These are phyloP conservation scores for Coemansia reversa DNA, from an alignment of 192 early-diverging fungal genomes.

Conservation along the genomic window DNA sequence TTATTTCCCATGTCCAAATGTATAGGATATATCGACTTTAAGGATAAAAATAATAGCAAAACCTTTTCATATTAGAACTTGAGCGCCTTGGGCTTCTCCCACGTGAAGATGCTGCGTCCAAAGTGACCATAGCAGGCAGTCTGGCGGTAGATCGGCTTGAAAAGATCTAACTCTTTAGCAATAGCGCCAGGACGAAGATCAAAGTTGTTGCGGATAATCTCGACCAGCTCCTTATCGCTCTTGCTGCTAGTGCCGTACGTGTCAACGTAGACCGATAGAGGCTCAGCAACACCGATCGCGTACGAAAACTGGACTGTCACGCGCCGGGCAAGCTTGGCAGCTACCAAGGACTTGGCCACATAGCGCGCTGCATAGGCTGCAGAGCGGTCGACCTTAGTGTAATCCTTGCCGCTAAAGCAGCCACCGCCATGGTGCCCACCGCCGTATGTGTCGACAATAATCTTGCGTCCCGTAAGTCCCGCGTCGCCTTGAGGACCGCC, in stretches of 20 bases:
- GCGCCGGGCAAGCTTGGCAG: constrained; percentile 90
- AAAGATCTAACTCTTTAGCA: constrained; percentile 96
- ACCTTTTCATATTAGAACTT: constrained; percentile 51
- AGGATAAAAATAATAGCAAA: too few relatives aligned
- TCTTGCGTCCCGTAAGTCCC: constrained; percentile 98
- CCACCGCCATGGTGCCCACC: constrained; percentile 97
- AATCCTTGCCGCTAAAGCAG: constrained; percentile 99
- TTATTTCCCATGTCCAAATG: too few relatives aligned
- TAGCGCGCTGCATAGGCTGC: constrained; percentile 97
- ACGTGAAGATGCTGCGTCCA: constrained; percentile 88
- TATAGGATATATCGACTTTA: too few relatives aligned
- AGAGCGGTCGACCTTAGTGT: constrained; percentile 99
- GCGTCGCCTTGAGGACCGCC: constrained; percentile 99
- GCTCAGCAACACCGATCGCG: constrained; percentile 98
- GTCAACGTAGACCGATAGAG: constrained; percentile 93
- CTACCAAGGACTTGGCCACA: constrained; percentile 97
- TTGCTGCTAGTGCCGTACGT: constrained; percentile 94
- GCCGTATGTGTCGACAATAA: constrained; percentile 83
- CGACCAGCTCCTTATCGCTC: constrained; percentile 85
- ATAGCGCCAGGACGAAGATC: constrained; percentile 98
- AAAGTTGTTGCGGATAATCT: constrained; percentile 97
- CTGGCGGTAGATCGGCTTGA: constrained; percentile 96
- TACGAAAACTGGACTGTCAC: constrained; percentile 95
- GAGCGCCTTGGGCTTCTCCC: constrained; percentile 89
- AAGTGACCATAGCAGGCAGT: constrained; percentile 97